Conservation (phyloP, 2,329 filamentous ascomycete genomes). For the Cladosporium velox region DNA sequence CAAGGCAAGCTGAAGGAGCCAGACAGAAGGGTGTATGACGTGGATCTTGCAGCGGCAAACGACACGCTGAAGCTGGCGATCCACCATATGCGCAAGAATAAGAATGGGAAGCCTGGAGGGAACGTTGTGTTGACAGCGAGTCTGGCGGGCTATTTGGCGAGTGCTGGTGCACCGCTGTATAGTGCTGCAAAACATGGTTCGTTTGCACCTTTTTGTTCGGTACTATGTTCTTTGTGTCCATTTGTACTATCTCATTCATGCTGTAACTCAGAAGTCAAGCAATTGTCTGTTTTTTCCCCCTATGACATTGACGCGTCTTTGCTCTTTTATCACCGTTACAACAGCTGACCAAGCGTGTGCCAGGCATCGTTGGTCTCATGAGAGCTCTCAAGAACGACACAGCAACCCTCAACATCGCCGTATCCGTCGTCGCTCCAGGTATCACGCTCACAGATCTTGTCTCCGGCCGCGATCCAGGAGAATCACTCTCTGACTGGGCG, state of each 20-base stretch:
- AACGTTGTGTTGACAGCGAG: conserved; percentile 52
- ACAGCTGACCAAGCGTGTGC: neutral
- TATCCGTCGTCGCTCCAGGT: conserved; percentile 51
- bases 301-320: neutral
- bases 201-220: neutral
- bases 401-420: conserved; percentile 47
- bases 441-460: conserved; percentile 53
- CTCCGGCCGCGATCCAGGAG: conserved; percentile 36
- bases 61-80: conserved; percentile 53
- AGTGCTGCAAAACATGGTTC: conserved; percentile 51
- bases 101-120: conserved; percentile 44
- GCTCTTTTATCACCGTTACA: too few species aligned
- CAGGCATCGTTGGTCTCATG: conserved; percentile 51
- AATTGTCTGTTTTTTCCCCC: neutral
- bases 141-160: conserved; percentile 52
- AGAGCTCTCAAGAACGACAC: conserved; percentile 53
- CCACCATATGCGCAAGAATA: conserved; percentile 45
- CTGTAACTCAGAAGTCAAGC: neutral
- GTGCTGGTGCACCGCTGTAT: conserved; percentile 51
- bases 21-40: conserved; percentile 46
- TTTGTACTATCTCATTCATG: neutral
- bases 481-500: conserved; percentile 44
- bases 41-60: conserved; percentile 51
- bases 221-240: neutral
- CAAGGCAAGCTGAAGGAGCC: conserved; percentile 49